A percentile compares a stretch with the other conserved stretches of the same genome.
phyloP scores from a whole-genome alignment of 805 yeast species.

The Saccharomycopsis capsularis region DNA sequence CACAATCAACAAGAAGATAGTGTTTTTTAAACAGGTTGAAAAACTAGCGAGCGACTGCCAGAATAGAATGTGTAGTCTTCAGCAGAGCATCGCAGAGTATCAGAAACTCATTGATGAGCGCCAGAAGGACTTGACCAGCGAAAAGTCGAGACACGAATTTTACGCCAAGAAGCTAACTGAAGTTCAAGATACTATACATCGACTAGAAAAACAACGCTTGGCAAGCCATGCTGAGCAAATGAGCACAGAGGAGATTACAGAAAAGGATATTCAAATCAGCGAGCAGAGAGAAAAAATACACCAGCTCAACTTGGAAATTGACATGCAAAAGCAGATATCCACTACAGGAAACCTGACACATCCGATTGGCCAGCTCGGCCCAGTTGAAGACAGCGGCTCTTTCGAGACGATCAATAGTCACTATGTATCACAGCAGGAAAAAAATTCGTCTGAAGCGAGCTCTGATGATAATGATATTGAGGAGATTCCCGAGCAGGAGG shows the following conservation, averaged over 20 bases:
- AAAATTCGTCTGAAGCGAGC: too few relatives aligned
- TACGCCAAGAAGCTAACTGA: not conserved
- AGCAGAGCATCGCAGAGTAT: not conserved
- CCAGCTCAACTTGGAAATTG: not conserved
- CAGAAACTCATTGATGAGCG: not conserved
- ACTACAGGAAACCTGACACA: too few relatives aligned
- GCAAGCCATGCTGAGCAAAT: not conserved
- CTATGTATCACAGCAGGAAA: too few relatives aligned
- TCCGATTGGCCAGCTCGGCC: too few relatives aligned
- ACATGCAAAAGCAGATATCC: not conserved
- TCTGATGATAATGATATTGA: too few relatives aligned
- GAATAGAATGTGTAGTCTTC: not conserved
- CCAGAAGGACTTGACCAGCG: not conserved
- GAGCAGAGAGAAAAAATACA: not conserved
- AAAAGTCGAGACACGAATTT: not conserved
- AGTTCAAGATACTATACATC: not conserved
- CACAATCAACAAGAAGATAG: not conserved
- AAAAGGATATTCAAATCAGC: not conserved
- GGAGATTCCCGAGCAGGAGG: too few relatives aligned
- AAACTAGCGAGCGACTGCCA: not conserved
- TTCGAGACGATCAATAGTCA: too few relatives aligned
- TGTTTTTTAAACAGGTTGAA: not conserved
- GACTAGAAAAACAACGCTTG: not conserved
- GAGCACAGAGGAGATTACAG: not conserved
- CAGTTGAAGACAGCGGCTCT: too few relatives aligned